Conservation (phyloP, 2,329 filamentous ascomycete species). For the Colletotrichum orbiculare region DNA sequence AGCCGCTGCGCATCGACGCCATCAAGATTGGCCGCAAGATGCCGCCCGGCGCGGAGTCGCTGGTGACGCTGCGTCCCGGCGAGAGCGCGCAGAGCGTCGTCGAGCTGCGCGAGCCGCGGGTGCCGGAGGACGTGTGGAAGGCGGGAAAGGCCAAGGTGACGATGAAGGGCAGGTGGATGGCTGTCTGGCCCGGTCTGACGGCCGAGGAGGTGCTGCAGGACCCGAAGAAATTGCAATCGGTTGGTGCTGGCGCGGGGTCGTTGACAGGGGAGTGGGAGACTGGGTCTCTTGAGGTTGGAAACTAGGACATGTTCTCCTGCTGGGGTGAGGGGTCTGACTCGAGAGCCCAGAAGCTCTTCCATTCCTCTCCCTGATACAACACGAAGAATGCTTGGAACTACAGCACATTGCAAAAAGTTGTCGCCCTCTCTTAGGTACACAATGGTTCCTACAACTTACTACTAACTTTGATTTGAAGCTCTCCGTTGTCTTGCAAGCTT, state of each 20-base stretch:
- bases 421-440: too few relatives aligned
- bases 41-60: slow-evolving; percentile 52
- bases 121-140: slow-evolving; percentile 48
- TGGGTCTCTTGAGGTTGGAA: slow-evolving; percentile 23
- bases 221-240: slow-evolving; percentile 21
- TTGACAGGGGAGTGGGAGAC: slow-evolving; percentile 27
- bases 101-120: slow-evolving; percentile 49
- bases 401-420: too few relatives aligned
- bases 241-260: slow-evolving; percentile 6
- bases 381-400: too few relatives aligned
- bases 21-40: slow-evolving; percentile 53
- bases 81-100: slow-evolving; percentile 47
- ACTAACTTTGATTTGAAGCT: too few relatives aligned
- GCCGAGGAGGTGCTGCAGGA: slow-evolving; percentile 26
- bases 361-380: too few relatives aligned
- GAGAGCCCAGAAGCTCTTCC: too few relatives aligned
- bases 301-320: not conserved
- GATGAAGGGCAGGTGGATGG: slow-evolving; percentile 52
- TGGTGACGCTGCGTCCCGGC: slow-evolving; percentile 52
- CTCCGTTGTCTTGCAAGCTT: too few relatives aligned
- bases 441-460: too few relatives aligned
- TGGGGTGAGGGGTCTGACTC: too few relatives aligned
- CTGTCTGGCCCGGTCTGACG: slow-evolving; percentile 44
- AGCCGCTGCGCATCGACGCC: slow-evolving; percentile 50
- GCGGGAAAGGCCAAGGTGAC: slow-evolving; percentile 45